Evolutionary conservation across 495 filamentous ascomycete genomes (phyloP), one percentile per base, ranked within the genome.

Genomic region (Talaromyces nanjingensis): DNA sequence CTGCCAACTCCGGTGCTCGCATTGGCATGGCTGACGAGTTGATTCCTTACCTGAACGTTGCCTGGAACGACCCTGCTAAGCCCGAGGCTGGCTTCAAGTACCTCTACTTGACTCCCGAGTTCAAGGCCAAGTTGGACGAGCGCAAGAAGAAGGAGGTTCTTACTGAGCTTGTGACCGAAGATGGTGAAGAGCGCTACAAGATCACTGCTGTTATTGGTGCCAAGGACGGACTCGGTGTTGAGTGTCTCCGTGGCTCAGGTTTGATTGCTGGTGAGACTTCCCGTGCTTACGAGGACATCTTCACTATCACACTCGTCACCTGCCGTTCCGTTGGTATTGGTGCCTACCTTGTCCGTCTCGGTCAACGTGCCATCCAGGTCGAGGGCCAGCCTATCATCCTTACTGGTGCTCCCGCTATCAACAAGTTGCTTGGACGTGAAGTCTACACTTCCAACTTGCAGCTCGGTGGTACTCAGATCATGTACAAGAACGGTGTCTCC

Each of bases 401-500:
- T 64, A 98, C 94, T 72, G 94, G 94, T 82, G 94, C 94, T 33
- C 91, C 91, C 66, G 94, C 94, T 62, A 89, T 98, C 77, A 98
- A 98, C 86, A 98, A 97, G 82, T 82, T 98, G 68, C 89, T 98
- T 59, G 94, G 94, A 47, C 90, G 94, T 66, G 96, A 98, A 79
- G 93, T 98, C 18, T 98, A 98, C 83, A 96, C 94, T 54, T 98
- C 94, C 37, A 98, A 98, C 84, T 77, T 98, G 65, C 94, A 98
- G 81, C 90, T 98, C 65, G 94, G 94, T 86, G 94, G 94, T 69
- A 98, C 94, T 47, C 94, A 98, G 79, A 98, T 98, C 83, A 98
- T 98, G 94, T 98, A 98, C 86, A 93, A 89, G 80, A 98, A 98
- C 73, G 94, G 94, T 84, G 96, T 98, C 27, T 98, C 96, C 8